These are phyloP conservation scores for Bryum argenteum DNA, from an alignment of 225 moss, liverwort and hornwort species.

Conservation along the genomic window DNA sequence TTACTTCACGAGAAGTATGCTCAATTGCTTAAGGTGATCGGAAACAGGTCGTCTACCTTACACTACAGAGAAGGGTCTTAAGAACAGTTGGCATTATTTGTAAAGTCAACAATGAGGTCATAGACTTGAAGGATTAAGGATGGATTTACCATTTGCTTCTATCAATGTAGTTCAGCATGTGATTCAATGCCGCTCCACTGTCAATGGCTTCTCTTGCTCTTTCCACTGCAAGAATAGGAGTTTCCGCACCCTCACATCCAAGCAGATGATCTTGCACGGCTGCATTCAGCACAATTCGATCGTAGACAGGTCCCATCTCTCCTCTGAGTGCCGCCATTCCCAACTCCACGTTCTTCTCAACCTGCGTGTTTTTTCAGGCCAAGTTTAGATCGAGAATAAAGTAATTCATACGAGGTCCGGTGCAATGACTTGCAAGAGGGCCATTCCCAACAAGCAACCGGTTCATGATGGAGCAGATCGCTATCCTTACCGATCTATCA, in stretches of 20 bases:
- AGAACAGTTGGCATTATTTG: no score
- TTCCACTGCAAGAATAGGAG: constrained; percentile 57
- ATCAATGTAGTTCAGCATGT: constrained; percentile 49
- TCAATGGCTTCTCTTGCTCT: constrained; percentile 81
- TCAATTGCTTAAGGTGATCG: no score
- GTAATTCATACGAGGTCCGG: no score
- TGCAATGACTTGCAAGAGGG: not conserved
- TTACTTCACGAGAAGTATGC: no score
- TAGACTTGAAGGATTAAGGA: not conserved
- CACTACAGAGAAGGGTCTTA: no score
- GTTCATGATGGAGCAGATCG: not conserved
- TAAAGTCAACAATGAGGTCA: no score
- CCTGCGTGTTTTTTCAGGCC: constrained; percentile 38
- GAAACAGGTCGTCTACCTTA: no score
- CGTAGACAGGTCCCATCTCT: constrained; percentile 72
- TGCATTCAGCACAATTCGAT: constrained; percentile 84
- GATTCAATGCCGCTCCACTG: constrained; percentile 71
- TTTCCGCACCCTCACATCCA: constrained; percentile 73
- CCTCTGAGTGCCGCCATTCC: constrained; percentile 79
- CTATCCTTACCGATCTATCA: constrained; percentile 60
- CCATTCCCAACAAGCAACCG: not conserved
- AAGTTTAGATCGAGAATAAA: not conserved
- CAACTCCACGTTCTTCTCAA: constrained; percentile 69
- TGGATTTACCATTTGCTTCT: constrained; percentile 35
- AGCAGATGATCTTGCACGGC: constrained; percentile 78